A percentile compares a stretch with the other conserved stretches of the same genome.
These are phyloP conservation scores for Lolium perenne DNA, from an alignment of 176 grass and related monocot species.

Conservation along the genomic window DNA sequence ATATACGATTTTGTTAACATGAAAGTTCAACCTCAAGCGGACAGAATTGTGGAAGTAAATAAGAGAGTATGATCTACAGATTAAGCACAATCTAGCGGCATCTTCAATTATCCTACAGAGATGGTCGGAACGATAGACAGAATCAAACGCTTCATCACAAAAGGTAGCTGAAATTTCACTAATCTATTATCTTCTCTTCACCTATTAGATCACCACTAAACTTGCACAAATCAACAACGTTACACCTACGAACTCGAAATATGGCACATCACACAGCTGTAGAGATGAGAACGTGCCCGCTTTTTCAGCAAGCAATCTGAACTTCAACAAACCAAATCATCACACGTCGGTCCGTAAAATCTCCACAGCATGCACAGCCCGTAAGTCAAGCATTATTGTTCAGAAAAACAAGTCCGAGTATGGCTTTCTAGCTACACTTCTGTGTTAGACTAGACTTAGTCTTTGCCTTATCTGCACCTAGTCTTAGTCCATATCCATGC, in stretches of 20 bases:
- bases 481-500: too few species aligned
- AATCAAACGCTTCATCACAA: not conserved
- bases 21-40: not conserved
- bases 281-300: too few species aligned
- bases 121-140: not conserved
- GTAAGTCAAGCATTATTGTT: too few species aligned
- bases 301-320: too few species aligned
- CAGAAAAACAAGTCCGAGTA: not conserved
- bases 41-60: conserved; percentile 12
- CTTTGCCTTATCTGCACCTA: too few species aligned
- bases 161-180: not conserved
- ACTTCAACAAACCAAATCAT: too few species aligned
- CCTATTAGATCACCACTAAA: not conserved
- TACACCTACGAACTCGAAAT: too few species aligned
- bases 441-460: too few species aligned
- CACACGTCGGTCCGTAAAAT: too few species aligned
- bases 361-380: too few species aligned
- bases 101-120: not conserved
- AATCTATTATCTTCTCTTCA: not conserved
- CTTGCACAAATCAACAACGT: too few species aligned
- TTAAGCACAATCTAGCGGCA: conserved; percentile 1
- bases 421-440: not conserved
- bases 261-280: too few species aligned
- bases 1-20: conserved; percentile 12
- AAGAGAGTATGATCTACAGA: not conserved